Evolutionary conservation across 75 land plant species (phyloP).

Genomic region (Pinus taeda): DNA sequence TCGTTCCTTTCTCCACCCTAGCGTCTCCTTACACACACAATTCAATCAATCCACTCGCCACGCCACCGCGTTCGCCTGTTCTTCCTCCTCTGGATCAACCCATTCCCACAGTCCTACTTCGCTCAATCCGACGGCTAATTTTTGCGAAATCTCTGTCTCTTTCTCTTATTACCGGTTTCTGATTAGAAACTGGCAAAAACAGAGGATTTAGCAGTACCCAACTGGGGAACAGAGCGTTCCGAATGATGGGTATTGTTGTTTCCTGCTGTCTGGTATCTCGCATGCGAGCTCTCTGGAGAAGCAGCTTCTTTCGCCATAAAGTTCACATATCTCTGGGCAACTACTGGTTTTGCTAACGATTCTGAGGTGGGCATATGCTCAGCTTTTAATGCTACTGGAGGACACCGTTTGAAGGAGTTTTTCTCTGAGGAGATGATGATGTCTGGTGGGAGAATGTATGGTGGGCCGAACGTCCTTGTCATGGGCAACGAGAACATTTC

Average conservation of each 20-base stretch:
- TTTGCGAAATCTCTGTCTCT: not conserved
- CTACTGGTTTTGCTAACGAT: not conserved
- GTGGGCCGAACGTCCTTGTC: conserved; percentile 11
- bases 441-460: conserved; percentile 31
- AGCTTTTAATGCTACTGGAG: not conserved
- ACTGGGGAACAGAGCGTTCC: conserved; percentile 6
- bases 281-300: conserved; percentile 12
- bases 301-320: conserved; percentile 52
- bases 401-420: not conserved
- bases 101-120: not conserved
- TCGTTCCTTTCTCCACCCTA: not conserved
- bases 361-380: not conserved
- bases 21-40: not conserved
- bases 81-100: conserved; percentile 1
- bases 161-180: not conserved
- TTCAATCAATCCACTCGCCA: not conserved
- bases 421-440: conserved; percentile 12
- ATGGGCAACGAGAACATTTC: conserved; percentile 16
- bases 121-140: no score
- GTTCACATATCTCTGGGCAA: not conserved
- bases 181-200: not conserved
- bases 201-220: not conserved
- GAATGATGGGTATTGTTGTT: conserved; percentile 5
- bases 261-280: not conserved
- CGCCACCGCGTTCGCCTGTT: not conserved